phyloP scores from a whole-genome alignment of 257 asterid genomes.

The Lycium ferocissimum region DNA sequence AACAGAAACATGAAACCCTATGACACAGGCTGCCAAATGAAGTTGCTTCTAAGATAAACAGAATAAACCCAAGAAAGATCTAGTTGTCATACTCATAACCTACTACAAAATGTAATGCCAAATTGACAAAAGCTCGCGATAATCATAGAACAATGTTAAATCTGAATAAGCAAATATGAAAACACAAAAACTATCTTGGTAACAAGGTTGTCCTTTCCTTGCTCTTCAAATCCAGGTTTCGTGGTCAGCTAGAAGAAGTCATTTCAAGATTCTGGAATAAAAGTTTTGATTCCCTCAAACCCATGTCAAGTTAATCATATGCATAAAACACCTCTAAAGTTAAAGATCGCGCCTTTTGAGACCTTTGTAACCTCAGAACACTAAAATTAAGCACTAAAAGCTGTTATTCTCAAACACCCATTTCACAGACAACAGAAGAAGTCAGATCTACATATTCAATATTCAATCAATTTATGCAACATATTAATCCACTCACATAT shows the following conservation, averaged over 20 bases:
- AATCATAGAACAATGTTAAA: not conserved
- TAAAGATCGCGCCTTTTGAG: not conserved
- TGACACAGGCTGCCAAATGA: not conserved
- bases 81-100: not conserved
- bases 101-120: not conserved
- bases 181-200: not conserved
- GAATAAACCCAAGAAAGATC: not conserved
- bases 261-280: not conserved
- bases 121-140: not conserved
- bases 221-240: not conserved
- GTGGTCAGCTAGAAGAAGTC: not conserved
- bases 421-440: not conserved
- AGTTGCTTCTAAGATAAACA: not conserved
- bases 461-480: not conserved
- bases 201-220: not conserved
- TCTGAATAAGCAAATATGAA: conserved; percentile 17
- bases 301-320: not conserved
- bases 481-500: not conserved
- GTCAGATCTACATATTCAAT: not conserved
- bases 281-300: not conserved
- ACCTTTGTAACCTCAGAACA: not conserved
- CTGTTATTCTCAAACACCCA: not conserved
- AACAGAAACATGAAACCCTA: conserved; percentile 4
- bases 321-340: conserved; percentile 10
- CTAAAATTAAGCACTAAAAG: not conserved